Conservation (phyloP, 306 rosid genomes). For the Prinsepia uniflora region DNA sequence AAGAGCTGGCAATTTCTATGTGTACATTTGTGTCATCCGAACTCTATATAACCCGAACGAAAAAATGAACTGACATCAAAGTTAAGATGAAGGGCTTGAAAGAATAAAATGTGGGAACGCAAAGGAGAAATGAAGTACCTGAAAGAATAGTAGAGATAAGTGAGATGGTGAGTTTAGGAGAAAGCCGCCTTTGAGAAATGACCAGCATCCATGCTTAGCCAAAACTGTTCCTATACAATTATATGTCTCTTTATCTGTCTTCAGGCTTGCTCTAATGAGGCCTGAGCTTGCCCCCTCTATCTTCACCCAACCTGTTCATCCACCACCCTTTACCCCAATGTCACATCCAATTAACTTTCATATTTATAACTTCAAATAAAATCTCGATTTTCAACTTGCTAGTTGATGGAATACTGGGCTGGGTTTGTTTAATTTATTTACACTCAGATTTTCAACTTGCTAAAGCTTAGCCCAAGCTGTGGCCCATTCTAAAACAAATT, state of each 20-base stretch:
- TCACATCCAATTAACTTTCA: background rate
- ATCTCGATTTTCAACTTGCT: too few species aligned
- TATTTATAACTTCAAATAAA: too few species aligned
- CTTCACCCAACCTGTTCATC: constrained; percentile 67
- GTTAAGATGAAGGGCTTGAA: background rate
- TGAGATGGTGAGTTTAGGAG: constrained; percentile 38
- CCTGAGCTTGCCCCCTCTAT: constrained; percentile 43
- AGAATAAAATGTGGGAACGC: background rate
- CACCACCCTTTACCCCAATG: background rate
- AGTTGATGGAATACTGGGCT: too few species aligned
- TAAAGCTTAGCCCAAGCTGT: background rate
- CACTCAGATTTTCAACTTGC: too few species aligned
- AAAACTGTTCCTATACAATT: constrained; percentile 67
- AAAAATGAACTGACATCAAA: background rate
- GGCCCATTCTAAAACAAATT: background rate
- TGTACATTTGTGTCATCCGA: constrained; percentile 33
- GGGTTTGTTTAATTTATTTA: too few species aligned
- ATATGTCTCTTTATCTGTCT: constrained; percentile 36
- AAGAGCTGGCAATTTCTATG: constrained; percentile 51
- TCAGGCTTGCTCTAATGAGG: constrained; percentile 54
- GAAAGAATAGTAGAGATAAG: constrained; percentile 48
- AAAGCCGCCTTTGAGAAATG: constrained; percentile 96
- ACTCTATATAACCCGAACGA: constrained; percentile 31
- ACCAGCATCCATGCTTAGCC: constrained; percentile 83
- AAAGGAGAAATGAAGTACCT: constrained; percentile 29